These are phyloP conservation scores for Silene latifolia DNA, from an alignment of 148 eudicot species.

Conservation along the genomic window DNA sequence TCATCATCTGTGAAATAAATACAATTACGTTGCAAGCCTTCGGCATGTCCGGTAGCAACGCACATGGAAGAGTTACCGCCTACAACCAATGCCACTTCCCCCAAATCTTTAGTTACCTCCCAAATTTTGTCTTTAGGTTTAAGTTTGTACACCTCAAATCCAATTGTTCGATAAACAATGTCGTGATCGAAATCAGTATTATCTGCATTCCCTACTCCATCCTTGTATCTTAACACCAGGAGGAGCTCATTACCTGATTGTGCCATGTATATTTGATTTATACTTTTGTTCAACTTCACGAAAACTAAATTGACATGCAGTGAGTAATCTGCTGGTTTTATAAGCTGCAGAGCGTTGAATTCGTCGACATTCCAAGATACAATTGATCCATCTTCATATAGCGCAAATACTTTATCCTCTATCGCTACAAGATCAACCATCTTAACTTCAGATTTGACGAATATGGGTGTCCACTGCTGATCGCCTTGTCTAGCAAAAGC, in stretches of 20 bases:
- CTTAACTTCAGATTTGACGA: background rate
- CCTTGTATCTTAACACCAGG: background rate
- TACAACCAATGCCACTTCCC: background rate
- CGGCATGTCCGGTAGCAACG: background rate
- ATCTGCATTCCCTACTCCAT: background rate
- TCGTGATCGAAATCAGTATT: background rate
- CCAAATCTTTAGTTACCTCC: background rate
- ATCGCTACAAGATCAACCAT: background rate
- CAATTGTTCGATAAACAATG: background rate
- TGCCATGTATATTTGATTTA: background rate
- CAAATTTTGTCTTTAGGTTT: background rate
- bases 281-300: no score
- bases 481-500: background rate
- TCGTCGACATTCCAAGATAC: background rate
- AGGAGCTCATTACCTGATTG: background rate
- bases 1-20: constrained; percentile 8
- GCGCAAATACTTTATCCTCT: background rate
- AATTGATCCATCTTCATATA: background rate
- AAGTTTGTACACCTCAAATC: background rate
- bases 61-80: background rate
- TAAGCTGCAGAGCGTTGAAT: background rate
- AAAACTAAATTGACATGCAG: no score
- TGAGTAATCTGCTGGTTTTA: no score
- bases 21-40: background rate
- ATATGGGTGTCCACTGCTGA: background rate